Conservation (phyloP, 139 green algal species). For the Chlorella sp. region DNA sequence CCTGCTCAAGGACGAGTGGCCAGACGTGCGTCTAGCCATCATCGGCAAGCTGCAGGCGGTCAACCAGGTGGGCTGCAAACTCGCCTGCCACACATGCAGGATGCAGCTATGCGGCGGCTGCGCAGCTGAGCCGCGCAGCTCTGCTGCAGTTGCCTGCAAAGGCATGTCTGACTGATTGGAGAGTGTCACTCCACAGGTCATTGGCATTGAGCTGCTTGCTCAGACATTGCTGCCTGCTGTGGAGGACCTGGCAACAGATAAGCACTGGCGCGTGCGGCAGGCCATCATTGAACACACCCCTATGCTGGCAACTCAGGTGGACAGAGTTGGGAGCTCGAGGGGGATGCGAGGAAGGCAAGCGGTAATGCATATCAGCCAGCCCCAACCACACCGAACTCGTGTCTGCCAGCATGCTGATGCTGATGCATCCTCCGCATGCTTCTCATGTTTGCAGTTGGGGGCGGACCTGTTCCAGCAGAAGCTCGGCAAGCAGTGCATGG, state of each 20-base stretch:
- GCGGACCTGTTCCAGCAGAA: constrained; percentile 81
- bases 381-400: too few species aligned
- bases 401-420: too few species aligned
- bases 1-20: constrained; percentile 95
- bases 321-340: background rate
- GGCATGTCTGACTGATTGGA: too few species aligned
- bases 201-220: constrained; percentile 94
- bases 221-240: constrained; percentile 95
- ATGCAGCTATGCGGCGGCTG: too few species aligned
- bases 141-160: too few species aligned
- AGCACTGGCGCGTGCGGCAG: constrained; percentile 98
- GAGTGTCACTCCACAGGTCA: constrained; percentile 84
- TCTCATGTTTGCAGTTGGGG: constrained; percentile 44
- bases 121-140: too few species aligned
- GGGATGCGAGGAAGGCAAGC: too few species aligned
- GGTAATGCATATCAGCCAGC: too few species aligned
- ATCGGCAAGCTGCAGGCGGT: constrained; percentile 98
- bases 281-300: constrained; percentile 99
- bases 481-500: constrained; percentile 95
- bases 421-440: too few species aligned
- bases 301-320: constrained; percentile 94
- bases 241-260: constrained; percentile 94
- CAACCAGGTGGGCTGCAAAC: constrained; percentile 63
- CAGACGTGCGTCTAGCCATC: constrained; percentile 98
- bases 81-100: background rate